Base-by-base conservation (phyloP, 2,329 filamentous ascomycete genomes). In the Neoarthrinium moseri region DNA sequence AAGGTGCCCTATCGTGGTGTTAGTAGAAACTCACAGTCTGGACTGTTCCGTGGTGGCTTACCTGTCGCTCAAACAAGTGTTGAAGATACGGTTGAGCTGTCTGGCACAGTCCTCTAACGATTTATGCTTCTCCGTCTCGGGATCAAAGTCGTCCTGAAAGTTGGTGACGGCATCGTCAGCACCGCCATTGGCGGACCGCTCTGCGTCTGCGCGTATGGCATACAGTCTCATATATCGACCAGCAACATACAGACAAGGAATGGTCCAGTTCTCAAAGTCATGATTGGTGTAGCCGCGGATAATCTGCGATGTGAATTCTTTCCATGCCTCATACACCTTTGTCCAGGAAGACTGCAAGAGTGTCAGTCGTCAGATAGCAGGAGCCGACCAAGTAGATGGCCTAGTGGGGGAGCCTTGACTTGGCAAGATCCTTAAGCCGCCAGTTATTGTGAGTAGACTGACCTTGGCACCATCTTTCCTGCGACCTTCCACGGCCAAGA, bases 91-190 rank as follows among this genome's bases (percentile, higher is more conserved):
- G 65, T 96, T 97, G 49, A 99, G 83, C 35, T 92, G 83, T 53
- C 92, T 83, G 13, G 94, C 91, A 27, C 91, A 91, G 66, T 97
- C 91, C 64, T 96, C 89, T 22, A 99, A 75, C 61, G 89, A 91
- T 52, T 91, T 86, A 59, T 95, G 85, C 64, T 89, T 89, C 57
- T 87, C 85, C 12, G 78, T 67, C 49, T 91, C 86, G 1, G 82
- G 80, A 50, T 91, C 84, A 51, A 95, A 83, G 62, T 96, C 91
- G 62, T 96, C 91, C 55, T 88, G 82, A 56, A 91, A 84, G 17
- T 71, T 64, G 5, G 68, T 64, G 30, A 66, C 63, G 6, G 66
- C 66, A 8, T 65, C 61, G 7, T 71, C 69, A 7, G 64, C 61
- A 7, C 71, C 69, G 26, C 60, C 65, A 15, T 58, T 70, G 46